phyloP scores from a whole-genome alignment of 2,329 filamentous ascomycete genomes.

The Phialophora chinensis region DNA sequence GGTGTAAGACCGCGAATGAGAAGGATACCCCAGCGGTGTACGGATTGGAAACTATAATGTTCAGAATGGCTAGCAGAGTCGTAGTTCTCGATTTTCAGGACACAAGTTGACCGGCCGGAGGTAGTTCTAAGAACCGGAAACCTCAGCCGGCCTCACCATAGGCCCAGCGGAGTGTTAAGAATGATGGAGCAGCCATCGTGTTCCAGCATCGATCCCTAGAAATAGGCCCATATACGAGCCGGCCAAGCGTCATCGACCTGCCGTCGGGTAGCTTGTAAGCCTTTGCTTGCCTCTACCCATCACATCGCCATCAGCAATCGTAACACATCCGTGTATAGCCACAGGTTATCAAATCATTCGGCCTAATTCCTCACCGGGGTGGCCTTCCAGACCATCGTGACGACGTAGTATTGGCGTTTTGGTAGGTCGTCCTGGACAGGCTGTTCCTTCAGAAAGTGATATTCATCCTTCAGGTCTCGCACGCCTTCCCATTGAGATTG shows the following conservation, averaged over 20 bases:
- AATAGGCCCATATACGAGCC: neutral
- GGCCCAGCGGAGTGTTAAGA: neutral
- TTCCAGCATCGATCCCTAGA: neutral
- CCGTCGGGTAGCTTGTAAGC: neutral
- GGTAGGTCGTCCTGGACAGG: constrained; percentile 14
- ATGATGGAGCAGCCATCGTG: neutral
- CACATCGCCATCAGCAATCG: neutral
- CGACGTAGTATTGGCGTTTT: constrained; percentile 28
- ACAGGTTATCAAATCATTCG: neutral
- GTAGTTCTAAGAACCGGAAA: neutral
- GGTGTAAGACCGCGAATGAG: too few relatives aligned
- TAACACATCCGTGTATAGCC: neutral
- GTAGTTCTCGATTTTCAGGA: too few relatives aligned
- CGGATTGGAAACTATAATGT: too few relatives aligned
- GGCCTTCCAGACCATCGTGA: constrained; percentile 26
- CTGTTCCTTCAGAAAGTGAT: constrained; percentile 12
- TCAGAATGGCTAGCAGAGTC: too few relatives aligned
- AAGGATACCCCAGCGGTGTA: too few relatives aligned
- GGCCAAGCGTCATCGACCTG: neutral
- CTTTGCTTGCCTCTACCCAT: neutral
- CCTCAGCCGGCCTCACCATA: neutral
- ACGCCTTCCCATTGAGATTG: constrained; percentile 29
- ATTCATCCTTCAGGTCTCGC: constrained; percentile 22
- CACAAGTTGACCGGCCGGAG: too few relatives aligned
- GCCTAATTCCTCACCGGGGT: neutral